Base-by-base conservation (phyloP, 768 basidiomycete species). In the Rickenella mellea region DNA sequence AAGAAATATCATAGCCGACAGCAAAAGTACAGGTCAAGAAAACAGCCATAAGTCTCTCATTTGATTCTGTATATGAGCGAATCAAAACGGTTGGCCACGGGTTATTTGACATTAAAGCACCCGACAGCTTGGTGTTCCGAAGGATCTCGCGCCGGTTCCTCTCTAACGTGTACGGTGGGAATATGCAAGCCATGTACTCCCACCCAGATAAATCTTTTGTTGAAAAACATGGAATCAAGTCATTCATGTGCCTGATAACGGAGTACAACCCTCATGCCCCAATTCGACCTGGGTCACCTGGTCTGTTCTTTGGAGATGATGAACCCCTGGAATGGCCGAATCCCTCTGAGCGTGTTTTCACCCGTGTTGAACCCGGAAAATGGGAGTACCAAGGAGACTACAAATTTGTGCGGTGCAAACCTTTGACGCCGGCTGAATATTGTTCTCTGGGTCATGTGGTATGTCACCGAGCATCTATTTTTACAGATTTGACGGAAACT, bases 341-440 rank as follows among this genome's bases (percentile, higher is more conserved):
- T 17, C 19, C 3, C 15, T 36, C 8, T 36, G 19, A 17, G 5
- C 3, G 9, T 3, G 33, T 36, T 9, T 11, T 36, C 9, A 22
- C 24, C 3, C 19, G 33, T 12, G 19, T 36, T 10, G 15, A 17
- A 2, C 33, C 17, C 32, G 40, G 0, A 1, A 27, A 32, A 2
- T 65, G 61, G 59, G 54, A 55, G 17, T 65, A 62, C 39, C 41
- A 57, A 42, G 62, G 63, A 0, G 49, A 57, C 39, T 66, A 66
- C 30, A 45, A 51, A 21, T 8, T 42, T 0, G 42, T 19, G 1
- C 1, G 39, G 0, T 43, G 49, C 1, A 35, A 40, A 2, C 38
- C 52, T 1, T 42, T 66, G 30, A 58, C 53, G 1, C 38, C 46
- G 6, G 41, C 47, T 33, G 62, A 64, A 46, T 65, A 60, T 60